Conservation (phyloP, 306 rosid species). For the Quercus aquifolioides region DNA sequence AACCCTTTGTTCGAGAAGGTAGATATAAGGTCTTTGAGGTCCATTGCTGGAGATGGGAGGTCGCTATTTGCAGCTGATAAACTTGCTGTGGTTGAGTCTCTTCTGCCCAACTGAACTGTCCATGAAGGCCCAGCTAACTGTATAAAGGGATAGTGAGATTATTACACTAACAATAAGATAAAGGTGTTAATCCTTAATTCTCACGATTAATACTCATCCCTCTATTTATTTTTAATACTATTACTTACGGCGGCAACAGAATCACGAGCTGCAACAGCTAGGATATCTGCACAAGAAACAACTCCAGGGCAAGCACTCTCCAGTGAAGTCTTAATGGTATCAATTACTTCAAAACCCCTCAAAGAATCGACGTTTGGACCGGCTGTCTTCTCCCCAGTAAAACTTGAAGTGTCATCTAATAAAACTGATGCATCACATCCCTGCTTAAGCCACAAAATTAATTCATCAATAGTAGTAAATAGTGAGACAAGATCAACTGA, state of each 20-base stretch:
- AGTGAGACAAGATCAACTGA: too few species aligned
- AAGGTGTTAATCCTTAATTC: too few species aligned
- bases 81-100: constrained; percentile 71
- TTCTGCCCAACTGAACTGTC: constrained; percentile 60
- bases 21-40: constrained; percentile 44
- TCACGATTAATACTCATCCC: too few species aligned
- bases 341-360: constrained; percentile 69
- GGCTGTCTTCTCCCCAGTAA: constrained; percentile 69
- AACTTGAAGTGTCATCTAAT: constrained; percentile 60
- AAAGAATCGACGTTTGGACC: constrained; percentile 51
- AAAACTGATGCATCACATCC: constrained; percentile 79
- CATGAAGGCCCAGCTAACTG: constrained; percentile 71
- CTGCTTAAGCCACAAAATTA: constrained; percentile 22
- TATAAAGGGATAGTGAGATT: background rate
- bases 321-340: constrained; percentile 49
- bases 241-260: constrained; percentile 55
- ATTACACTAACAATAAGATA: too few species aligned
- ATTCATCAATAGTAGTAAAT: background rate
- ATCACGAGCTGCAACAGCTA: constrained; percentile 66
- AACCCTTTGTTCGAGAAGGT: constrained; percentile 61
- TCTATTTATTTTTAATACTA: too few species aligned
- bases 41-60: constrained; percentile 58
- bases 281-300: constrained; percentile 76
- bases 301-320: constrained; percentile 59
- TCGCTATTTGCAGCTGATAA: constrained; percentile 53